A percentile compares a stretch with the other conserved stretches of the same genome.
Evolutionary conservation across 2,329 filamentous ascomycete species (phyloP).

Genomic region (Aspergillus sp.): DNA sequence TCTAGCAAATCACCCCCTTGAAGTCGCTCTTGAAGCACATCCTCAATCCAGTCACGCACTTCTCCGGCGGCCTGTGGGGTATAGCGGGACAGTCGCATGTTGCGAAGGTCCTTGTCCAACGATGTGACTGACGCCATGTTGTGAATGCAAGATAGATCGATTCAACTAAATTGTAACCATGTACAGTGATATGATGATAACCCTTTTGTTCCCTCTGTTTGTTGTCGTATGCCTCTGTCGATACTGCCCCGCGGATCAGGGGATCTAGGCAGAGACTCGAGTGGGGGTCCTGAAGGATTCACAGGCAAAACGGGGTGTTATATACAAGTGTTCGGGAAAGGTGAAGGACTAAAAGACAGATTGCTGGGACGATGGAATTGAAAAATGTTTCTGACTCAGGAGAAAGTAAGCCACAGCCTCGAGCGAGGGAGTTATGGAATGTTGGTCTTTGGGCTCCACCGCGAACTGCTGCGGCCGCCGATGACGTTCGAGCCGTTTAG

Average conservation of each 20-base stretch:
- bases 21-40: conserved; percentile 68
- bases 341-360: not conserved
- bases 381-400: no score
- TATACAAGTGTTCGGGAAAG: no score
- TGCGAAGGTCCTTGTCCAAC: conserved; percentile 92
- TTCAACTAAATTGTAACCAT: not conserved
- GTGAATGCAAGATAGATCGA: not conserved
- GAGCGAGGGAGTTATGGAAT: no score
- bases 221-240: no score
- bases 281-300: no score
- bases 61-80: conserved; percentile 87
- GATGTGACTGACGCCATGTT: conserved; percentile 89
- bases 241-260: no score
- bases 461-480: conserved; percentile 5
- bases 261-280: no score
- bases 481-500: conserved; percentile 18
- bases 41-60: conserved; percentile 79
- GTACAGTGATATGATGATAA: not conserved
- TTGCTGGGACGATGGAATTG: not conserved
- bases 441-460: not conserved
- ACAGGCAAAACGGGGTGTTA: no score
- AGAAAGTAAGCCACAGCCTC: no score
- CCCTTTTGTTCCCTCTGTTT: no score
- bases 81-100: conserved; percentile 86
- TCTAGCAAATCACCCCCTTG: conserved; percentile 74